These are phyloP conservation scores for Sphaerostilbella broomeana DNA, from an alignment of 2,329 filamentous ascomycete species.

Conservation along the genomic window DNA sequence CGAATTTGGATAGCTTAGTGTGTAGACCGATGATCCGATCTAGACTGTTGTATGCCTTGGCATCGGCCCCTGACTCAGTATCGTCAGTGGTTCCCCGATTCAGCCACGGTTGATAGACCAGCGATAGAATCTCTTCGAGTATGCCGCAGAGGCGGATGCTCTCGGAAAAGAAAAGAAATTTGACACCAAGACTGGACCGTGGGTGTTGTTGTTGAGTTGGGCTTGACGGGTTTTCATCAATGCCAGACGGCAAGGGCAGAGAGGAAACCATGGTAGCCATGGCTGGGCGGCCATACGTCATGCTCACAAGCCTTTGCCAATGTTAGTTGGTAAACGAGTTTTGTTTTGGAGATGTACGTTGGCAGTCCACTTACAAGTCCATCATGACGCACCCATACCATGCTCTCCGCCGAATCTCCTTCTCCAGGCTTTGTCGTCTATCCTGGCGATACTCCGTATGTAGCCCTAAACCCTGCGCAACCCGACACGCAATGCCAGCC, in stretches of 20 bases:
- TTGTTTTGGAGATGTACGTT: not conserved
- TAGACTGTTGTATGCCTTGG: not conserved
- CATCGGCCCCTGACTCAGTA: not conserved
- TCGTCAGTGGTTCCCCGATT: slow-evolving; percentile 1
- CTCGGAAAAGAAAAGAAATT: slow-evolving; percentile 15
- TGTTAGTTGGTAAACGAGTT: not conserved
- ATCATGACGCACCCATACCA: slow-evolving; percentile 36
- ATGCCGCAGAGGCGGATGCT: slow-evolving; percentile 17
- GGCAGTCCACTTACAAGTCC: slow-evolving; percentile 25
- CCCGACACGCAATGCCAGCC: slow-evolving; percentile 34
- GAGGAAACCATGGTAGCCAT: slow-evolving; percentile 24
- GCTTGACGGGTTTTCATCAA: not conserved
- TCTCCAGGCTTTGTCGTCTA: slow-evolving; percentile 22
- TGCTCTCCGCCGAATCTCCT: slow-evolving; percentile 29
- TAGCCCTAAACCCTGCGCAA: slow-evolving; percentile 36
- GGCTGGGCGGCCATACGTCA: slow-evolving; percentile 30
- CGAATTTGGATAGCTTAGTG: slow-evolving; percentile 10
- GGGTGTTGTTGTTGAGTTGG: not conserved
- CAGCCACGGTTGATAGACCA: slow-evolving; percentile 25
- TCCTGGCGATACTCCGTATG: slow-evolving; percentile 24
- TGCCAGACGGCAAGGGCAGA: slow-evolving; percentile 8
- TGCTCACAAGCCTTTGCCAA: slow-evolving; percentile 27
- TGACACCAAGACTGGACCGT: slow-evolving; percentile 1
- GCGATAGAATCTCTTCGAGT: slow-evolving; percentile 25
- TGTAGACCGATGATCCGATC: slow-evolving; percentile 11